Conservation (phyloP, 2,329 filamentous ascomycete genomes). For the Tolypocladium inflatum region DNA sequence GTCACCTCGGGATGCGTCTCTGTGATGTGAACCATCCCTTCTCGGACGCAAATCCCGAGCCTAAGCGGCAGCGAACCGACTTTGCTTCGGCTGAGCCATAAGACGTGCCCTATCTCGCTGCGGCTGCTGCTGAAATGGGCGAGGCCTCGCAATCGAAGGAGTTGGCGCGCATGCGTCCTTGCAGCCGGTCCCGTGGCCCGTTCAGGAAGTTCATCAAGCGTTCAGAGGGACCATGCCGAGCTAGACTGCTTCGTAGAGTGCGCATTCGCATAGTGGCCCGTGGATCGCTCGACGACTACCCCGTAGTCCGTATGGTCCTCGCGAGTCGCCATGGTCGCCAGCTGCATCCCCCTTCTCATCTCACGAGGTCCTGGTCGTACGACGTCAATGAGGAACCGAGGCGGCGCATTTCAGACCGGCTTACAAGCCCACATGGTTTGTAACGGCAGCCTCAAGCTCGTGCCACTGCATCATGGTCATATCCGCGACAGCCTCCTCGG, state of each 20-base stretch:
- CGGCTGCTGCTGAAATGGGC: not conserved
- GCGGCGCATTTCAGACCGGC: not conserved
- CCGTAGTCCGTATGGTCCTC: too few species aligned
- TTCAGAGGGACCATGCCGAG: too few species aligned
- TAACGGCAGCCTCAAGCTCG: too few species aligned
- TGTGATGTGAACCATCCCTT: not conserved
- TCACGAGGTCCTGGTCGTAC: too few species aligned
- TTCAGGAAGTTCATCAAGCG: not conserved
- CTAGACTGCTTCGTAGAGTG: too few species aligned
- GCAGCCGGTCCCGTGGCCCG: not conserved
- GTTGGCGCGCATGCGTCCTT: not conserved
- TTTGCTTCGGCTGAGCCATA: not conserved
- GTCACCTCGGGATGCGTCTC: not conserved
- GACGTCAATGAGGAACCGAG: too few species aligned
- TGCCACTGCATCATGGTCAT: too few species aligned
- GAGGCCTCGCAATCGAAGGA: not conserved
- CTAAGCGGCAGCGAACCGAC: not conserved
- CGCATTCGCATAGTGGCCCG: too few species aligned
- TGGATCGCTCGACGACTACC: too few species aligned
- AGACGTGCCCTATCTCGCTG: not conserved
- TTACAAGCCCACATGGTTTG: not conserved
- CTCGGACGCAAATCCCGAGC: not conserved
- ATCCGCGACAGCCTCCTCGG: too few species aligned
- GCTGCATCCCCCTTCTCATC: too few species aligned
- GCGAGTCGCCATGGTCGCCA: too few species aligned